Evolutionary conservation across 2,329 filamentous ascomycete species (phyloP).

Genomic region (Clonostachys chloroleuca): DNA sequence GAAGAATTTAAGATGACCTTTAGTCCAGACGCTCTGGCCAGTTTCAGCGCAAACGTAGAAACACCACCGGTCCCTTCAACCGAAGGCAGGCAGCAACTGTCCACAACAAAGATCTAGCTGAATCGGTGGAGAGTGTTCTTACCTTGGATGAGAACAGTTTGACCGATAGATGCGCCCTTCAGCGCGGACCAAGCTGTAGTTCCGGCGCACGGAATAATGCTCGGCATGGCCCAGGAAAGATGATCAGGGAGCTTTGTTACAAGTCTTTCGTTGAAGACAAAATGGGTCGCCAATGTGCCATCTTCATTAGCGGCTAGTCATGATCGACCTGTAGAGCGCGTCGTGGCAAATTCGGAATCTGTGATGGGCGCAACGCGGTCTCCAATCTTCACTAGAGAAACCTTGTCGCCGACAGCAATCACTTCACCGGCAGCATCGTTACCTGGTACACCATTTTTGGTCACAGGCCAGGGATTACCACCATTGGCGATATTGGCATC

Average conservation of each 20-base stretch:
- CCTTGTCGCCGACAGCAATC: constrained; percentile 25
- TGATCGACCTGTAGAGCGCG: constrained; percentile 23
- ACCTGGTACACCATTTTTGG: constrained; percentile 19
- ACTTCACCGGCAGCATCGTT: constrained; percentile 37
- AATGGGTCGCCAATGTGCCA: constrained; percentile 32
- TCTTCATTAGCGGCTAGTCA: constrained; percentile 39
- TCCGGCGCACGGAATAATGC: constrained; percentile 35
- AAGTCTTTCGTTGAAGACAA: constrained; percentile 30
- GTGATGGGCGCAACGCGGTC: constrained; percentile 29
- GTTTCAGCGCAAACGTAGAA: constrained; percentile 23
- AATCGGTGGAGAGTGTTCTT: not conserved
- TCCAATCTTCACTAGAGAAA: constrained; percentile 20
- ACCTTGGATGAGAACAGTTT: constrained; percentile 38
- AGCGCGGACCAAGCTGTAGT: constrained; percentile 38
- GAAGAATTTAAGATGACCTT: constrained; percentile 29
- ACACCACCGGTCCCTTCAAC: constrained; percentile 26
- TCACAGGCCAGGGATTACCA: constrained; percentile 33
- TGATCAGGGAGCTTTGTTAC: constrained; percentile 27
- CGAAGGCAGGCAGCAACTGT: not conserved
- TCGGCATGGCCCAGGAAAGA: constrained; percentile 26
- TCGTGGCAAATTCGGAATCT: constrained; percentile 32
- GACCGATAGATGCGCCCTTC: constrained; percentile 27
- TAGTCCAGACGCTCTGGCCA: constrained; percentile 20
- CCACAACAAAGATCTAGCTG: not conserved
- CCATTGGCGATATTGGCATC: constrained; percentile 29